phyloP scores from a whole-genome alignment of 306 rosid species.

The Cyclanthera cordifolia region DNA sequence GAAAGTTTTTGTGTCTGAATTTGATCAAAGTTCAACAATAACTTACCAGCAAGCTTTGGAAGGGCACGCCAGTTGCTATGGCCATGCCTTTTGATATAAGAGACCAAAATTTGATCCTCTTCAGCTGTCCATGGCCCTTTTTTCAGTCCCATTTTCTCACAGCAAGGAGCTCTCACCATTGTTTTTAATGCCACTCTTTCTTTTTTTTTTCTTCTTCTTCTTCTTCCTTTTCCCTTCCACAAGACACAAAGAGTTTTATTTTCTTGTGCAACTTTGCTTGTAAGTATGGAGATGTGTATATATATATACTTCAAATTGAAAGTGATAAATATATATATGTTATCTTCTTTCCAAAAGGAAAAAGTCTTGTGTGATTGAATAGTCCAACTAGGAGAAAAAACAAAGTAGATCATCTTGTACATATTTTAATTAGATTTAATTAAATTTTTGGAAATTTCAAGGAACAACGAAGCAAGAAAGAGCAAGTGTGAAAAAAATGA shows the following conservation, averaged over 20 bases:
- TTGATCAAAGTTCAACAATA: neutral
- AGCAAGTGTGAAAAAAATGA: neutral
- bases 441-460: conserved; percentile 1
- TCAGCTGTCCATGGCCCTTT: conserved; percentile 87
- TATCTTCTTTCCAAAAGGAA: neutral
- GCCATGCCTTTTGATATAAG: conserved; percentile 49
- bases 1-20: too few species aligned
- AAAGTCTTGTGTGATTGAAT: neutral
- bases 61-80: conserved; percentile 97
- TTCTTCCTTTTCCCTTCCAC: too few species aligned
- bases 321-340: neutral
- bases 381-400: neutral
- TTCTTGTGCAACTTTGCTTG: too few species aligned
- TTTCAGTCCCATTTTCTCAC: conserved; percentile 83
- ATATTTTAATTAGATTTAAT: neutral
- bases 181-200: neutral
- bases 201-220: too few species aligned
- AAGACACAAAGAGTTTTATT: too few species aligned
- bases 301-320: too few species aligned
- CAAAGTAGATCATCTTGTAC: neutral
- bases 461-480: conserved; percentile 4
- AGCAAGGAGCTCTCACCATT: conserved; percentile 97
- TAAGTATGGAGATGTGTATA: too few species aligned
- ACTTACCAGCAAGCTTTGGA: conserved; percentile 77
- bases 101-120: conserved; percentile 59